A percentile compares a stretch with the other conserved stretches of the same genome.
Evolutionary conservation across 768 basidiomycete genomes (phyloP).

Genomic region (Xerocomellus amylosporus): DNA sequence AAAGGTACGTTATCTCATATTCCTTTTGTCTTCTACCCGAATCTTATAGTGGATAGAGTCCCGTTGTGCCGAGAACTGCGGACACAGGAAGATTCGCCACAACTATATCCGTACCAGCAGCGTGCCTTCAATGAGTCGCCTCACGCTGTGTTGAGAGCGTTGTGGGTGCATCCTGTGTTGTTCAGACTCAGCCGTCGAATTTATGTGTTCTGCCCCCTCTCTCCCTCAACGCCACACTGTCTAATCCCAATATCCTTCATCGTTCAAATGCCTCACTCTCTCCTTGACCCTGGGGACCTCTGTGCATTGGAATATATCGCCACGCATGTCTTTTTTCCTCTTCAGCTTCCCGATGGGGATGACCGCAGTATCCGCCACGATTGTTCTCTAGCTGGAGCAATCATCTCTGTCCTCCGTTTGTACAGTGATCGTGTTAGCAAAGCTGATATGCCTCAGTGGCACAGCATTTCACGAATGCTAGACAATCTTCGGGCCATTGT

Average conservation of each 20-base stretch:
- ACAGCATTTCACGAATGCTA: constrained; percentile 32
- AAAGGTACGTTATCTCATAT: neutral
- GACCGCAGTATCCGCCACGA: constrained; percentile 31
- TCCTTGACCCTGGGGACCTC: neutral
- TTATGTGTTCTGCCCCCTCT: neutral
- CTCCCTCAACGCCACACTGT: neutral
- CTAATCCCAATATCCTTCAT: neutral
- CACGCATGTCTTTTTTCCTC: constrained; percentile 45
- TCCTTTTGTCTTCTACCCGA: neutral
- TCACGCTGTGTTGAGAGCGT: neutral
- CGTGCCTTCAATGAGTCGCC: neutral
- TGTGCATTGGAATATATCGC: constrained; percentile 31
- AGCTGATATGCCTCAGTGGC: constrained; percentile 27
- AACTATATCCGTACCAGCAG: neutral
- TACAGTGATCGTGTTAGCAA: constrained; percentile 14
- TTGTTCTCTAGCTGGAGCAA: constrained; percentile 21
- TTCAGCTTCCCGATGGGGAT: constrained; percentile 38
- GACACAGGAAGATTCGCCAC: neutral
- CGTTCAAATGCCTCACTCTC: constrained; percentile 4
- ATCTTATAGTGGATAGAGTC: neutral
- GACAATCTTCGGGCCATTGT: constrained; percentile 18
- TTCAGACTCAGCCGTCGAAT: constrained; percentile 5
- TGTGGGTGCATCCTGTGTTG: constrained; percentile 12
- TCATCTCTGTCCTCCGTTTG: constrained; percentile 15
- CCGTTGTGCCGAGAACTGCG: neutral